A percentile compares a stretch with the other conserved stretches of the same genome.
These are phyloP conservation scores for Magnusiomyces magnusii DNA, from an alignment of 1,139 yeast genomes.

Conservation along the genomic window DNA sequence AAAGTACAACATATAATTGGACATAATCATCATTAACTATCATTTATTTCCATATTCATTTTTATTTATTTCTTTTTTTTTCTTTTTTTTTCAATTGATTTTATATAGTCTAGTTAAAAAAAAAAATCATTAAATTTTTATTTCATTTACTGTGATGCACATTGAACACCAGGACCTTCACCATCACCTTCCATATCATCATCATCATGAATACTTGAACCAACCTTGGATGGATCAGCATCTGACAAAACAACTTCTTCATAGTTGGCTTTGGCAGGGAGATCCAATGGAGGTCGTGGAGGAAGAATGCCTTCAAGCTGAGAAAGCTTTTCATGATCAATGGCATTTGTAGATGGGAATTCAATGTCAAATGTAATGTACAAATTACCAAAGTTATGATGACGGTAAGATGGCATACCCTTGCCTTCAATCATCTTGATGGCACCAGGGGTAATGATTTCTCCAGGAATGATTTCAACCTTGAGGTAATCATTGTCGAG, in stretches of 20 bases:
- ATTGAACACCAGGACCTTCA: conserved; percentile 58
- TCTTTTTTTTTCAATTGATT: not conserved
- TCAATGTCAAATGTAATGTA: conserved; percentile 44
- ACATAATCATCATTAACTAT: no score
- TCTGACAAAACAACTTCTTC: conserved; percentile 76
- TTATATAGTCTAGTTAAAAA: not conserved
- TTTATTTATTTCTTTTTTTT: no score
- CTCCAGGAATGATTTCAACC: conserved; percentile 81
- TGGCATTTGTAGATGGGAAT: conserved; percentile 40
- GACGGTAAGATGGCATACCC: conserved; percentile 82
- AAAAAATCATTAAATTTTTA: not conserved
- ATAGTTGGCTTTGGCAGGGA: conserved; percentile 40
- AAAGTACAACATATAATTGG: not conserved
- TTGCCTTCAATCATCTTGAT: conserved; percentile 80
- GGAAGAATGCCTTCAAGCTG: conserved; percentile 40
- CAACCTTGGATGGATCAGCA: conserved; percentile 50
- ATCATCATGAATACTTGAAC: conserved; percentile 23
- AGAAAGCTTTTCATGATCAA: conserved; percentile 35
- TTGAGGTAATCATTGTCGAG: conserved; percentile 74
- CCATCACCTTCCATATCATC: conserved; percentile 38
- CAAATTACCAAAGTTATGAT: conserved; percentile 43
- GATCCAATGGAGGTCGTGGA: conserved; percentile 29
- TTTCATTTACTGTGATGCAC: conserved; percentile 54
- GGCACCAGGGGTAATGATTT: conserved; percentile 78
- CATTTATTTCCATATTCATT: not conserved